Conservation (phyloP, 139 green algal genomes). For the Nannochloris sp. region DNA sequence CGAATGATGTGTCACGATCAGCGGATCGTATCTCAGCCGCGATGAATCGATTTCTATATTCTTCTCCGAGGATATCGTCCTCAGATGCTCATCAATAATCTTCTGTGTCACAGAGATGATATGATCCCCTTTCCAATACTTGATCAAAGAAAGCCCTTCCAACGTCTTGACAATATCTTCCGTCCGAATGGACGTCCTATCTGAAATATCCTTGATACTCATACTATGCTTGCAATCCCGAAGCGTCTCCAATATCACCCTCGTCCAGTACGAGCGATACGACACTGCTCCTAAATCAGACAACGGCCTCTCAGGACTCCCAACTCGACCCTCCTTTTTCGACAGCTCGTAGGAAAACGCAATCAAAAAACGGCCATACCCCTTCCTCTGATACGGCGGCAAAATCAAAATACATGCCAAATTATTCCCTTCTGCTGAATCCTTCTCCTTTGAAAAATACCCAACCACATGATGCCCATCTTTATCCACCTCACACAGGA, state of each 20-base stretch:
- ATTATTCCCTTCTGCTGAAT: slow-evolving; percentile 88
- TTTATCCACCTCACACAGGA: slow-evolving; percentile 92
- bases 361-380: slow-evolving; percentile 98
- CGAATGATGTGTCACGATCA: neutral
- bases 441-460: slow-evolving; percentile 90
- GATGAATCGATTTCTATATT: slow-evolving; percentile 39
- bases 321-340: slow-evolving; percentile 86
- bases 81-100: slow-evolving; percentile 50
- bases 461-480: slow-evolving; percentile 90
- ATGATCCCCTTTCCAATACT: slow-evolving; percentile 69
- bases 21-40: slow-evolving; percentile 43
- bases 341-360: slow-evolving; percentile 95
- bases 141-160: slow-evolving; percentile 71
- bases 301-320: slow-evolving; percentile 89
- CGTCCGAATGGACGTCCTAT: slow-evolving; percentile 80
- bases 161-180: slow-evolving; percentile 94
- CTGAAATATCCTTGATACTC: slow-evolving; percentile 87
- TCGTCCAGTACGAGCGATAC: slow-evolving; percentile 95
- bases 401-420: slow-evolving; percentile 98
- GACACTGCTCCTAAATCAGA: slow-evolving; percentile 88
- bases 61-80: slow-evolving; percentile 14
- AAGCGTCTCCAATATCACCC: slow-evolving; percentile 80
- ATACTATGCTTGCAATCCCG: slow-evolving; percentile 57
- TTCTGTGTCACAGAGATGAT: slow-evolving; percentile 47
- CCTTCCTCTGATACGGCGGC: slow-evolving; percentile 94